Evolutionary conservation across 2,329 filamentous ascomycete genomes (phyloP).

Genomic region (Emergomyces africanus): DNA sequence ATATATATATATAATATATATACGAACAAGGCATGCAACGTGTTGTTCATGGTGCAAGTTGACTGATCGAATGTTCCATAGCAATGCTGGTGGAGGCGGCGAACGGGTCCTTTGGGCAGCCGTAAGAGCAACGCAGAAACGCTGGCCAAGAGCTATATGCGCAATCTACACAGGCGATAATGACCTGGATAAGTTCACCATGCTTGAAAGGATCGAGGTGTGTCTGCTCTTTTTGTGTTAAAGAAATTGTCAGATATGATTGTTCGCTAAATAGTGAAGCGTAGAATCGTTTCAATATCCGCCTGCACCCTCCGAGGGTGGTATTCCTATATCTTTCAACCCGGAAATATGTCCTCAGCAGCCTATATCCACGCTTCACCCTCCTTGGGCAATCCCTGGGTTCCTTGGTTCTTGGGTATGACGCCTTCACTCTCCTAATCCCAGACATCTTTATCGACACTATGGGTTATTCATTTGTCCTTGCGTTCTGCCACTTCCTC

Average conservation of each 20-base stretch:
- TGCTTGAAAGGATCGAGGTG: constrained; percentile 65
- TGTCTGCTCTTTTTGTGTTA: background rate
- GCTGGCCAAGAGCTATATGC: constrained; percentile 79
- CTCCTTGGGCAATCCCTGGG: constrained; percentile 88
- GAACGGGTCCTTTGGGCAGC: constrained; percentile 96
- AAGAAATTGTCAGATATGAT: background rate
- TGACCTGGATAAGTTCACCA: constrained; percentile 66
- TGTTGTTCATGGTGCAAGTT: background rate
- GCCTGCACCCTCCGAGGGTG: constrained; percentile 68
- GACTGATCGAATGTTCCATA: constrained; percentile 22
- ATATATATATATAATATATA: too few species aligned
- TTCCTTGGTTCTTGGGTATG: constrained; percentile 75
- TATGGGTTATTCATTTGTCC: constrained; percentile 91
- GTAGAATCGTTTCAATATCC: constrained; percentile 81
- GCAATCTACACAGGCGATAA: constrained; percentile 94
- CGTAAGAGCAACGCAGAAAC: constrained; percentile 75
- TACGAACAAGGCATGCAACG: constrained; percentile 5
- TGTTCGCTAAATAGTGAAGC: constrained; percentile 4
- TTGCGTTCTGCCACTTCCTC: constrained; percentile 68
- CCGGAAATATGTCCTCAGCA: constrained; percentile 71
- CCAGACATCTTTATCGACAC: constrained; percentile 95
- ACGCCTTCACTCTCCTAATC: constrained; percentile 81
- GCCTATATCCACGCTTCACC: constrained; percentile 84
- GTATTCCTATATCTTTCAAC: constrained; percentile 86
- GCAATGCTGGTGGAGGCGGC: constrained; percentile 90